phyloP scores from a whole-genome alignment of 192 early-diverging fungal genomes.

The Gamsiella multidivaricata region DNA sequence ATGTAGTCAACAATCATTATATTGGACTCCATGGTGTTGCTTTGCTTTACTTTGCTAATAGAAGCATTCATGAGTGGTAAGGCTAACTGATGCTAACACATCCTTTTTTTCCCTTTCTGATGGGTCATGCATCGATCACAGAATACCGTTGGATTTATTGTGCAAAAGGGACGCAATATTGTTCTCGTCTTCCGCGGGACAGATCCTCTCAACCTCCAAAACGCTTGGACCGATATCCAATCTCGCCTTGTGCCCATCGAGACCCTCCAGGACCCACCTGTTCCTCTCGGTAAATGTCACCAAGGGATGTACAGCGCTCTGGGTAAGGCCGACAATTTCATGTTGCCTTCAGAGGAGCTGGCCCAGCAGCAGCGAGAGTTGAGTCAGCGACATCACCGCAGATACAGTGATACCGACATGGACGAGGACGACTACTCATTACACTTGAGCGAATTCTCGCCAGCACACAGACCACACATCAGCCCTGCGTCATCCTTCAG shows the following conservation, averaged over 20 bases:
- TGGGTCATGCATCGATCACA: constrained; percentile 11
- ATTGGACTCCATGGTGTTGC: no score
- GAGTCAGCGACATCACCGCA: constrained; percentile 19
- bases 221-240: constrained; percentile 65
- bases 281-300: constrained; percentile 60
- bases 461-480: background rate
- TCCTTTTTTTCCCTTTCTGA: background rate
- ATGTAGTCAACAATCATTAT: no score
- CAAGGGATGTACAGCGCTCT: constrained; percentile 66
- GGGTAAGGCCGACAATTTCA: constrained; percentile 47
- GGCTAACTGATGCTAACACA: background rate
- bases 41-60: no score
- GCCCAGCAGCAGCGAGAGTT: constrained; percentile 44
- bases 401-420: constrained; percentile 19
- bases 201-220: constrained; percentile 67
- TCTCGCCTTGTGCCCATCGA: constrained; percentile 38
- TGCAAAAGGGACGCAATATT: constrained; percentile 65
- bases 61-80: background rate
- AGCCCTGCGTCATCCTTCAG: constrained; percentile 47
- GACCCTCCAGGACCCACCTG: constrained; percentile 30
- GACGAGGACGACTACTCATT: constrained; percentile 6
- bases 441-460: constrained; percentile 1
- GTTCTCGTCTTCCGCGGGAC: constrained; percentile 66
- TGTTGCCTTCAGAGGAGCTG: constrained; percentile 36
- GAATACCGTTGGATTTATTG: constrained; percentile 65